These are phyloP conservation scores for Pseudogymnoascus sp. DNA, from an alignment of 2,329 filamentous ascomycete genomes.

Conservation along the genomic window DNA sequence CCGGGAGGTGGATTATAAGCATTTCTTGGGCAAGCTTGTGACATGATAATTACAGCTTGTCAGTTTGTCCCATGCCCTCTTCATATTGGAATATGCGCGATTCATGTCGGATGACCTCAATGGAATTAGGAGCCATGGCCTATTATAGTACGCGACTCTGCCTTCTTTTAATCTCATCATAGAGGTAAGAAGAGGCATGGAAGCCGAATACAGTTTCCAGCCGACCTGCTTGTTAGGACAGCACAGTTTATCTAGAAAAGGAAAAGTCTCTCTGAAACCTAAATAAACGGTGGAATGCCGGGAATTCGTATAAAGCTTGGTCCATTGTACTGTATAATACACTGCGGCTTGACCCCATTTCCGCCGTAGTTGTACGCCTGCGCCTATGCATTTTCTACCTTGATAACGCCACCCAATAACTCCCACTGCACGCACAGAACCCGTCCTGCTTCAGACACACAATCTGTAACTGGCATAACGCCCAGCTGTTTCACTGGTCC, in stretches of 20 bases:
- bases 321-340: conserved; percentile 8
- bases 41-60: not conserved
- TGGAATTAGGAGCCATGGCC: not conserved
- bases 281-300: not conserved
- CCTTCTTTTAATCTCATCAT: not conserved
- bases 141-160: not conserved
- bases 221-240: not conserved
- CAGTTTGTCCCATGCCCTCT: not conserved
- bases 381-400: conserved; percentile 5
- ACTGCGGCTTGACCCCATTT: not conserved
- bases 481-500: conserved; percentile 89
- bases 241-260: not conserved
- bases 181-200: not conserved
- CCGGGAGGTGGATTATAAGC: not conserved
- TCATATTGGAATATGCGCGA: not conserved
- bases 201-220: not conserved
- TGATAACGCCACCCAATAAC: conserved; percentile 9
- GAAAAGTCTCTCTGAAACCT: not conserved
- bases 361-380: conserved; percentile 7
- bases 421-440: not conserved
- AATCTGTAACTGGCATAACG: conserved; percentile 90
- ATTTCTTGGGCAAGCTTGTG: conserved; percentile 2
- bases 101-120: not conserved
- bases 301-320: not conserved
- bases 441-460: conserved; percentile 44